Base-by-base conservation (phyloP, 495 filamentous ascomycete species). In the Chaetomium fimeti region DNA sequence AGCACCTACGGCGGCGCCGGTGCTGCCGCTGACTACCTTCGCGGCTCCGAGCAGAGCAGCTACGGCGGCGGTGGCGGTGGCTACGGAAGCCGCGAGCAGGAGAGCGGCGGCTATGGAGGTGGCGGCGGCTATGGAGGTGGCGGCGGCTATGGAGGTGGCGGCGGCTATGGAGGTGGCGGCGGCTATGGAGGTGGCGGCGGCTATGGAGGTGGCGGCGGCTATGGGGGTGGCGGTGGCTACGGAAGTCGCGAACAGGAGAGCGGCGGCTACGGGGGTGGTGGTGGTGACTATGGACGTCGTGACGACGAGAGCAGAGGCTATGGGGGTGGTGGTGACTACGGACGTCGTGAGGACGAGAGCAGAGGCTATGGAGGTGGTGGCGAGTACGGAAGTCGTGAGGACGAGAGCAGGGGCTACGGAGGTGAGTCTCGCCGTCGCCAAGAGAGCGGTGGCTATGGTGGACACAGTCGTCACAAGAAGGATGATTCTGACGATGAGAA, bases 41-140 rank as follows among this genome's bases (percentile, higher is more conserved):
- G 68, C 22, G 66, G 66, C 27, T 73, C 76, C 13, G 68, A 73
- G 55, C 62, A 62, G 56, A 66, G 49, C 55, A 63, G 59, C 28
- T 29, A 38, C 24, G 40, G 24, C 24, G 48, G 60, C 18, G 48
- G 59, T 45, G 60, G 60, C 32, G 32, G 32, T 36, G n/a, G n/a
- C 5, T 59, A 61, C 24, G 58, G 49, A 0, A 38, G 65, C 1
- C 61, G 56, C 2, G 25, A 60, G 24, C 62, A 69, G 22, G 49
- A 63, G 18, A 57, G 63, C n/a, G 13, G 52, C 38, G 27, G 65
- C 22, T 24, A 36, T 28, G 60, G 60, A 29, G 12, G 51, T 62
- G 60, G 60, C 2, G 52, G 53, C 36, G 47, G 49, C 28, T 48
- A 55, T 24, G 32, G 65, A 65, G 60, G 62, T 64, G 43, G 62